Base-by-base conservation (phyloP, 768 basidiomycete species). In the Boletus rubescentipes region DNA sequence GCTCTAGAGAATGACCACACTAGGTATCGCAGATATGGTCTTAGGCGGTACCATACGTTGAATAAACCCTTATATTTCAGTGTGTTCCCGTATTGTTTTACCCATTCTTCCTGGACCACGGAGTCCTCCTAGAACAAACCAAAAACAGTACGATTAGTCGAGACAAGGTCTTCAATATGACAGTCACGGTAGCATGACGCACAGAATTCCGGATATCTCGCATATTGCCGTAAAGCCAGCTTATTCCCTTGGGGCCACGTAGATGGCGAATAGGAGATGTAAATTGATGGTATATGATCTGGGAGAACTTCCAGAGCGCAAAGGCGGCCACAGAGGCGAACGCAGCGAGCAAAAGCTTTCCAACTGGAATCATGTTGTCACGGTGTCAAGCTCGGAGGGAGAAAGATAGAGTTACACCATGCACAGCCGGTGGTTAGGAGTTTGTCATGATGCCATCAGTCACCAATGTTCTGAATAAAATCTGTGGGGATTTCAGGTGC, bases 211-310 rank as follows among this genome's bases (percentile, higher is more conserved):
- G 70, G 14, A 84, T 77, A 14, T 78, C 71, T 46, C 66, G 71
- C 62, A 81, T 57, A 57, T 82, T 77, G 0, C 84, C 83, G 57
- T 66, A 81, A 4, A 85, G 44, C 51, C 71, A 69, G 54, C 75
- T 78, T 2, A 69, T 46, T 52, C 63, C 78, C 11, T 75, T 68
- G 1, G 82, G 83, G 31, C 58, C 58, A 11, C 78, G 82, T 21
- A 84, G 70, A 34, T 71, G 53, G 16, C 73, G 70, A n/a, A 82
- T 55, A 8, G 79, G 75, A 0, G 81, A 82, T 7, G 68, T 72
- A 46, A 72, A 66, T 48, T 74, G 65, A 4, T 45, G 51, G 42
- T 75, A 75, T 37, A 77, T 20, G n/a, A 54, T 35, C 29, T 36
- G 39, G 29, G 48, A 42, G 20, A 43, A 12, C 21, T 46, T 58